phyloP scores from a whole-genome alignment of 768 basidiomycete species.

The Tylopilus subfusipes region DNA sequence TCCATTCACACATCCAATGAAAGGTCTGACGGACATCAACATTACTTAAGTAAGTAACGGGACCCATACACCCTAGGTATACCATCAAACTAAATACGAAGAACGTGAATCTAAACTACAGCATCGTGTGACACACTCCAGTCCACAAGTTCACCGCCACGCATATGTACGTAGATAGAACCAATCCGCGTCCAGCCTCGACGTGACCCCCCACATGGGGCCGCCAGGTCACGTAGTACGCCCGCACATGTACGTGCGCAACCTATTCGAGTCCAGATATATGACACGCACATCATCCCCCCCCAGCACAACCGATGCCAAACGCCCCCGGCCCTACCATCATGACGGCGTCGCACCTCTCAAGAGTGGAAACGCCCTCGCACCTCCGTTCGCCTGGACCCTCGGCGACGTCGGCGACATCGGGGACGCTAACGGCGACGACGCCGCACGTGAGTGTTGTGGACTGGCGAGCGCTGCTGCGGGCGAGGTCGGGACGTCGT shows the following conservation, averaged over 20 bases:
- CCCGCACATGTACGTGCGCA: too few relatives aligned
- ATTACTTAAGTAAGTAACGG: too few relatives aligned
- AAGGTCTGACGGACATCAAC: not conserved
- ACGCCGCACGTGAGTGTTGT: not conserved
- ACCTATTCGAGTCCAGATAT: not conserved
- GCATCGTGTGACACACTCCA: not conserved
- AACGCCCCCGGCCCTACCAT: not conserved
- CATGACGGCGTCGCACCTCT: not conserved
- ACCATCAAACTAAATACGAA: not conserved
- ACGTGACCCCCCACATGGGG: too few relatives aligned
- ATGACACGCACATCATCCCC: not conserved
- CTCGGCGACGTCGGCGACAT: slow-evolving; percentile 14
- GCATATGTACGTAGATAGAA: not conserved
- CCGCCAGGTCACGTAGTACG: too few relatives aligned
- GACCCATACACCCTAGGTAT: not conserved
- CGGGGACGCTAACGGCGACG: not conserved
- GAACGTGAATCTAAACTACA: not conserved
- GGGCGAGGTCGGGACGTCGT: slow-evolving; percentile 14
- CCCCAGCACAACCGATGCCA: not conserved
- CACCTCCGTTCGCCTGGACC: not conserved
- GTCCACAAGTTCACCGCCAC: not conserved
- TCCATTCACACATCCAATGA: too few relatives aligned
- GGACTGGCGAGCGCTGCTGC: not conserved
- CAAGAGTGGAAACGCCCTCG: slow-evolving; percentile 10
- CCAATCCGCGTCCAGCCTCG: too few relatives aligned